A percentile compares a stretch with the other conserved stretches of the same genome.
These are phyloP conservation scores for Fusarium pseudoanthophilum DNA, from an alignment of 2,329 filamentous ascomycete species.

Conservation along the genomic window DNA sequence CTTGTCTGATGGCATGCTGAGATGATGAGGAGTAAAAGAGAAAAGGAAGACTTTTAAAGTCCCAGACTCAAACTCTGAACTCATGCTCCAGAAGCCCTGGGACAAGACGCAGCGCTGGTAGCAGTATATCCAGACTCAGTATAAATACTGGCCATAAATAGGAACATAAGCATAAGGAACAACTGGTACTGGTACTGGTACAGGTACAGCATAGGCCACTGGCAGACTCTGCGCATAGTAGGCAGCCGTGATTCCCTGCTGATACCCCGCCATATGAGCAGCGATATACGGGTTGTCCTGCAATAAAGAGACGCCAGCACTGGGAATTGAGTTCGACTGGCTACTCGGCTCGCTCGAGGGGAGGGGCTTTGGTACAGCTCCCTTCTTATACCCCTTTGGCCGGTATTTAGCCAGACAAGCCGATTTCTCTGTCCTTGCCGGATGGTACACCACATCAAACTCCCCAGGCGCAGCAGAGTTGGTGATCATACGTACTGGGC, in stretches of 20 bases:
- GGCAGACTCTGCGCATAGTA: neutral
- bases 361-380: neutral
- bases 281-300: neutral
- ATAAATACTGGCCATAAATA: neutral
- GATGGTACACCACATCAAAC: conserved; percentile 19
- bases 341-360: neutral
- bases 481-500: conserved; percentile 14
- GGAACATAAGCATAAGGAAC: neutral
- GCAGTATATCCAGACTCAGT: neutral
- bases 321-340: neutral
- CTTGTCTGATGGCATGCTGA: neutral
- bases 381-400: conserved; percentile 11
- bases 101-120: too few relatives aligned
- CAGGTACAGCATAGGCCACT: neutral
- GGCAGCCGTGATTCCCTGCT: neutral
- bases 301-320: neutral
- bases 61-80: too few relatives aligned
- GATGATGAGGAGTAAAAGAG: neutral
- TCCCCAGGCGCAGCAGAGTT: neutral
- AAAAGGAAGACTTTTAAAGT: fast-evolving
- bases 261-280: neutral
- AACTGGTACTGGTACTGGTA: neutral
- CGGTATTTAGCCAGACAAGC: conserved; percentile 8
- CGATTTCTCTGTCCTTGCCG: neutral
- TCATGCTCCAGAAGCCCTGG: neutral